Percentiles rank a stretch among this genome's conserved stretches.
Conservation (phyloP, 2,329 filamentous ascomycete genomes). For the Sporothrix globosa region DNA sequence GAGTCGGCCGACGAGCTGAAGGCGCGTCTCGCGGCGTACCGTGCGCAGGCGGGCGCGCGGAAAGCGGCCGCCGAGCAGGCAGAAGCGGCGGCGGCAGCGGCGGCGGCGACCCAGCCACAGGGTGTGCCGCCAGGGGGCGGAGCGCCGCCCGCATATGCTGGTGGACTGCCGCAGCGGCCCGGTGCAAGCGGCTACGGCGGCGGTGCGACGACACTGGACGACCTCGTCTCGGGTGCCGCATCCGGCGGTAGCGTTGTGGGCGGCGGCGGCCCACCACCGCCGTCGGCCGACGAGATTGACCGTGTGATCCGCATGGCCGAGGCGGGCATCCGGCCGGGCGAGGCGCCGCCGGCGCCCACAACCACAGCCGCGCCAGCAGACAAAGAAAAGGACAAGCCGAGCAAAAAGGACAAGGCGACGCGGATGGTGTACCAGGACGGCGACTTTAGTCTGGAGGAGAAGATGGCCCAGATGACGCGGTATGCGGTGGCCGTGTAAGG, state of each 20-base stretch:
- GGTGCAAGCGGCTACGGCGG: conserved; percentile 39
- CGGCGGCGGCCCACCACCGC: conserved; percentile 41
- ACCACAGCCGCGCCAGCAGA: conserved; percentile 42
- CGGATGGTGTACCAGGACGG: conserved; percentile 82
- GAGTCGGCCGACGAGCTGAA: conserved; percentile 79
- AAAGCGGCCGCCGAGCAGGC: conserved; percentile 50
- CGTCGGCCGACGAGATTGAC: conserved; percentile 63
- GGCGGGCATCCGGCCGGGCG: conserved; percentile 58
- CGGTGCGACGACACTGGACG: conserved; percentile 50
- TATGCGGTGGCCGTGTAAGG: conserved; percentile 56
- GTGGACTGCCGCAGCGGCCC: conserved; percentile 42
- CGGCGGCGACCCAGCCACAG: conserved; percentile 44
- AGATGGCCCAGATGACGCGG: conserved; percentile 75
- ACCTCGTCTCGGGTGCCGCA: conserved; percentile 50
- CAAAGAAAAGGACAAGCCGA: conserved; percentile 50
- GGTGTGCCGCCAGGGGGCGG: conserved; percentile 36
- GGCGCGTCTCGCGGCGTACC: conserved; percentile 76
- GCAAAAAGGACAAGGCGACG: conserved; percentile 55
- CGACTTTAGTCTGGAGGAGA: conserved; percentile 82
- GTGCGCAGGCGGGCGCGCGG: conserved; percentile 67
- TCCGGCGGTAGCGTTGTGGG: not conserved
- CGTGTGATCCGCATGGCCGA: conserved; percentile 67
- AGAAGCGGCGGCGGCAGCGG: not conserved
- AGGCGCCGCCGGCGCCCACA: conserved; percentile 46
- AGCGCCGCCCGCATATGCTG: conserved; percentile 35